Percentiles rank a stretch among this genome's conserved stretches.
These are phyloP conservation scores for Monosporascus sp. DNA, from an alignment of 2,329 filamentous ascomycete genomes.

Conservation along the genomic window DNA sequence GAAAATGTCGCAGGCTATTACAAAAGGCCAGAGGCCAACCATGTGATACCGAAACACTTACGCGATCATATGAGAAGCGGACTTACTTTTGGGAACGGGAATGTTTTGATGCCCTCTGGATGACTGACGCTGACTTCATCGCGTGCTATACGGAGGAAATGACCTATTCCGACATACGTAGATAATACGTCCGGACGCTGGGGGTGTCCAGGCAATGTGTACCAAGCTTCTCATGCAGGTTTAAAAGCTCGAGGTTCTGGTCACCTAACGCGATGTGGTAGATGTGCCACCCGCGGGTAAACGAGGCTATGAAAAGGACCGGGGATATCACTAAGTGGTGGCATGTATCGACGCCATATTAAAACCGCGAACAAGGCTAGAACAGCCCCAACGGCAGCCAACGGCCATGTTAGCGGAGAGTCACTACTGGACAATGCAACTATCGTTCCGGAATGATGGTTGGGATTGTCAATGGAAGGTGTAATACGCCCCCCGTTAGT, in stretches of 20 bases:
- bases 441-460: too few relatives aligned
- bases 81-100: background rate
- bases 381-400: too few relatives aligned
- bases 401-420: too few relatives aligned
- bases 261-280: background rate
- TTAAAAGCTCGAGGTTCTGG: background rate
- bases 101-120: background rate
- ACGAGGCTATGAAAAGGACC: background rate
- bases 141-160: background rate
- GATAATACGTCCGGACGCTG: too few relatives aligned
- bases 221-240: background rate
- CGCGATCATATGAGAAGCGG: too few relatives aligned
- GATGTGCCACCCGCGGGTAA: background rate
- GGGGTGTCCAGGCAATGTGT: background rate
- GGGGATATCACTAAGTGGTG: background rate
- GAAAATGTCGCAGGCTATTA: too few relatives aligned
- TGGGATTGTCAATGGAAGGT: too few relatives aligned
- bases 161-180: background rate
- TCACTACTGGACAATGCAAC: too few relatives aligned
- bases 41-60: too few relatives aligned
- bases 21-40: too few relatives aligned
- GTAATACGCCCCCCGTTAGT: too few relatives aligned
- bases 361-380: background rate
- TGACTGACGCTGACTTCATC: background rate
- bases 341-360: background rate